Evolutionary conservation across 2,329 filamentous ascomycete species (phyloP), one percentile per base, ranked within the genome.

Genomic region (Aureobasidium mangrovei): DNA sequence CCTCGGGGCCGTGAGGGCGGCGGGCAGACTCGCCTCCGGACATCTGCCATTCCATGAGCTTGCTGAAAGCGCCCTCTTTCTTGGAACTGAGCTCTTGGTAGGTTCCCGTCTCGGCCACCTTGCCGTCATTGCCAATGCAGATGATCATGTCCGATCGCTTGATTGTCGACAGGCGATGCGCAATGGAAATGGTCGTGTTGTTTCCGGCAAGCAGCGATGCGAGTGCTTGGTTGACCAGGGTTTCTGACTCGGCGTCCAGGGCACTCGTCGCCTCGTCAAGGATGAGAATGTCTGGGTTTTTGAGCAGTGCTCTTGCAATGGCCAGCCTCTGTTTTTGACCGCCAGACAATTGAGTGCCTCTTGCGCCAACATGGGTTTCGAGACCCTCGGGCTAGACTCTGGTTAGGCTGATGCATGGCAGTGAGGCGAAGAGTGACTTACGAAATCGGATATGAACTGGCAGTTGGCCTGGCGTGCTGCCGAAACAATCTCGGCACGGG

Each of bases 41-140:
- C 82, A 97, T 87, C 72, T 98, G 93, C 91, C 91, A 97, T 71
- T 97, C 91, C 93, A 98, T 98, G 52, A 98, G 76, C 72, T 86
- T 93, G 63, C 84, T 91, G 66, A 98, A 98, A 2, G 91, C 89
- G 51, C 91, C 94, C 7, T 85, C 75, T 12, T 80, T 79, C 57
- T 88, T 82, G 4, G 79, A 76, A 51, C 84, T 86, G 26, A 98
- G 79, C 59, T 89, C 80, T 27, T 78, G 73, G 68, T 95, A 98
- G 56, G 85, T 86, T 55, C 93, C 93, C 59, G 87, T 86, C 69
- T 98, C 91, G 2, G 91, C 93, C 3, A 98, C 91, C 56, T 80
- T 85, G 59, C 93, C 94, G 64, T 96, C 85, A 55, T 79, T 82
- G 57, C 86, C 86, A 38, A 98, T 83, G 31, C 95, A 91, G 62